Evolutionary conservation across 139 green algal genomes (phyloP).

Genomic region (Picochlorum sp.): DNA sequence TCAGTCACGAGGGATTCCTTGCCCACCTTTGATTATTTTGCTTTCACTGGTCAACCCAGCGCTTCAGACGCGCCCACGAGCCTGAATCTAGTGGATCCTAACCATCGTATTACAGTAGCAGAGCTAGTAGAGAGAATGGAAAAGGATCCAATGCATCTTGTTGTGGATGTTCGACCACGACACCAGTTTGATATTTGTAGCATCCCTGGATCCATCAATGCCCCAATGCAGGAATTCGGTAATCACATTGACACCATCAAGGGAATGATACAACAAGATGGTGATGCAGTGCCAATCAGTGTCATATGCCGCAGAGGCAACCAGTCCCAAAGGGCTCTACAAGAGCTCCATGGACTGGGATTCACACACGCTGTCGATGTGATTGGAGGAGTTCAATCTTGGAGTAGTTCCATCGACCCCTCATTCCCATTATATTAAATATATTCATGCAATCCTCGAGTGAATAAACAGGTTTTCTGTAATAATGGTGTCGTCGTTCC

Average conservation of each 20-base stretch:
- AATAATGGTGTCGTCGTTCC: too few species aligned
- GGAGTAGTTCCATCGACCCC: constrained; percentile 36
- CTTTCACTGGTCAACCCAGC: constrained; percentile 58
- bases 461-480: too few species aligned
- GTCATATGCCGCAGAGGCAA: constrained; percentile 90
- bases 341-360: constrained; percentile 47
- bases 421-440: constrained; percentile 19
- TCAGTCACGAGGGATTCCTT: constrained; percentile 45
- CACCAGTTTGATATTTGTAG: constrained; percentile 58
- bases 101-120: constrained; percentile 32
- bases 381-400: constrained; percentile 69
- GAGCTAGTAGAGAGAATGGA: constrained; percentile 9
- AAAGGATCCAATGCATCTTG: constrained; percentile 3
- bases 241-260: constrained; percentile 3
- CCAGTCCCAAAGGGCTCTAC: constrained; percentile 78
- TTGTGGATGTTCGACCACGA: constrained; percentile 73
- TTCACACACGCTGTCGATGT: constrained; percentile 59
- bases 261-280: constrained; percentile 22
- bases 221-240: constrained; percentile 8
- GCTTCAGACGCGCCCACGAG: constrained; percentile 37
- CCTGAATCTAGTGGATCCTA: constrained; percentile 33
- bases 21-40: constrained; percentile 60
- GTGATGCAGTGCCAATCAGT: constrained; percentile 31
- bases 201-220: constrained; percentile 32
- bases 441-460: too few species aligned